Conservation (phyloP, 2,329 filamentous ascomycete species). For the Gnomoniopsis sp. region DNA sequence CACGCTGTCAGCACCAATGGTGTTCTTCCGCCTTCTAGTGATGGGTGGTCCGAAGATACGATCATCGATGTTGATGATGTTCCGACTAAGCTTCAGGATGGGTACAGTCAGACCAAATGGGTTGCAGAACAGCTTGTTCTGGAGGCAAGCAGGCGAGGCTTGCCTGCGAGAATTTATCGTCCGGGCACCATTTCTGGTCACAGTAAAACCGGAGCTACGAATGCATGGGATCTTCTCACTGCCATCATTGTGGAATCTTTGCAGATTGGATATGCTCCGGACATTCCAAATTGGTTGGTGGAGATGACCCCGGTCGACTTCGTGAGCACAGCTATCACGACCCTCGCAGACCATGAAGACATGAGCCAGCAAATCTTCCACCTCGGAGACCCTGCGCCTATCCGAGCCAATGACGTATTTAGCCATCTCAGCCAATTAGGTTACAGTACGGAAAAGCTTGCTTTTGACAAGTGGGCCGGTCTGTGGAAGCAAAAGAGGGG, state of each 20-base stretch:
- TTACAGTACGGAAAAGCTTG: constrained; percentile 63
- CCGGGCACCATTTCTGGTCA: constrained; percentile 78
- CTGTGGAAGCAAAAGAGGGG: constrained; percentile 71
- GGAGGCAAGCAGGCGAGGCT: constrained; percentile 64
- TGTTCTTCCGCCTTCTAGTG: constrained; percentile 66
- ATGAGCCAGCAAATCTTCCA: constrained; percentile 67
- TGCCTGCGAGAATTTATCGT: constrained; percentile 69
- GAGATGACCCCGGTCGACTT: constrained; percentile 87
- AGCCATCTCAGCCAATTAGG: constrained; percentile 62
- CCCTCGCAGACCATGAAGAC: constrained; percentile 62
- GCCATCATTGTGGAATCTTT: constrained; percentile 75
- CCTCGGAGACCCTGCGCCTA: constrained; percentile 68
- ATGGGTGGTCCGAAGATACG: constrained; percentile 68
- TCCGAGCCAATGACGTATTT: constrained; percentile 65
- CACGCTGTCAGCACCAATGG: constrained; percentile 81
- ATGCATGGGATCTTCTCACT: constrained; percentile 74
- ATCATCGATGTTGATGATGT: constrained; percentile 67
- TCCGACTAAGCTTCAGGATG: constrained; percentile 64
- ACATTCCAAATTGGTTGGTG: constrained; percentile 71
- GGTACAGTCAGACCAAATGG: constrained; percentile 80
- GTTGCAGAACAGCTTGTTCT: constrained; percentile 72
- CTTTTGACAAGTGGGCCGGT: constrained; percentile 71
- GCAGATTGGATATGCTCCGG: constrained; percentile 65
- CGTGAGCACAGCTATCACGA: constrained; percentile 70
- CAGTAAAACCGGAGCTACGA: constrained; percentile 69